phyloP scores from a whole-genome alignment of 306 rosid species.

The Luffa aegyptiaca region DNA sequence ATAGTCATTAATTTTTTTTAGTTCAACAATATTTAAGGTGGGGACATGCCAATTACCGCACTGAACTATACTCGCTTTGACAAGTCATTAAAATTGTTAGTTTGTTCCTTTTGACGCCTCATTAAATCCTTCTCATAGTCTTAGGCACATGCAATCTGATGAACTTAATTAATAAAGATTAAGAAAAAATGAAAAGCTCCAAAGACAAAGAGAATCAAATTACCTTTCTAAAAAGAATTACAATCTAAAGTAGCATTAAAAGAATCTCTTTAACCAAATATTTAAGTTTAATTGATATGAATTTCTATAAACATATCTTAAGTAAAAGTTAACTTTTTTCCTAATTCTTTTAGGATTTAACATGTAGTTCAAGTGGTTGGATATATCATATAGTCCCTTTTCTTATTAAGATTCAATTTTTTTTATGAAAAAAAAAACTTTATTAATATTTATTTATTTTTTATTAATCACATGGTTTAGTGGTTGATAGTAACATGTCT shows the following conservation, averaged over 20 bases:
- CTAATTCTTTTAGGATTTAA: not conserved
- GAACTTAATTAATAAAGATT: not conserved
- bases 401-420: too few relatives aligned
- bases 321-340: not conserved
- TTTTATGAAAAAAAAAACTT: too few relatives aligned
- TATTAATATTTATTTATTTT: too few relatives aligned
- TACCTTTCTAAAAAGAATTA: not conserved
- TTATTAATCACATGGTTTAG: too few relatives aligned
- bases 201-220: not conserved
- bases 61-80: too few relatives aligned
- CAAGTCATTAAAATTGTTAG: too few relatives aligned
- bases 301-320: not conserved
- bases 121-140: not conserved
- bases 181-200: too few relatives aligned
- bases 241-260: not conserved
- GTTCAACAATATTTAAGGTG: too few relatives aligned
- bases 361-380: too few relatives aligned
- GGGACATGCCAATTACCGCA: too few relatives aligned
- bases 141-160: not conserved
- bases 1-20: too few relatives aligned
- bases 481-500: not conserved
- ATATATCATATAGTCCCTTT: too few relatives aligned
- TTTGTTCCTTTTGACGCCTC: not conserved
- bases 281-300: not conserved
- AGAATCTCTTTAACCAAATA: not conserved